Evolutionary conservation across 192 early-diverging fungal genomes (phyloP).

Genomic region (Podila verticillata): DNA sequence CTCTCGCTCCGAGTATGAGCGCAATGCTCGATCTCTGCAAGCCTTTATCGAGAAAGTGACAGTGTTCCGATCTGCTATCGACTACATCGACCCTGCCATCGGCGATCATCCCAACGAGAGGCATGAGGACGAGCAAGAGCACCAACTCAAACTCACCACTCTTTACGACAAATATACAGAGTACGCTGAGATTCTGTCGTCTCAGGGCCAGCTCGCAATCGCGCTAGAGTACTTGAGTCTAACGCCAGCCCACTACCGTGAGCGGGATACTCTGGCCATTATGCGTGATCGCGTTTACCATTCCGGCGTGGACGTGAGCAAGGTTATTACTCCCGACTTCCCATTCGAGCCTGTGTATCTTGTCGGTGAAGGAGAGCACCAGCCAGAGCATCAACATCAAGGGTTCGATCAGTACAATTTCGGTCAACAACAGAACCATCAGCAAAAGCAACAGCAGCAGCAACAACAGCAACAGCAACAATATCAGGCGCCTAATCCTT

Average conservation of each 20-base stretch:
- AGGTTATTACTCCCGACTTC: constrained; percentile 59
- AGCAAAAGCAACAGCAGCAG: constrained; percentile 50
- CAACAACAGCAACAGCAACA: constrained; percentile 42
- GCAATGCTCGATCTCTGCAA: constrained; percentile 72
- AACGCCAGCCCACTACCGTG: constrained; percentile 73
- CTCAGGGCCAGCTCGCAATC: constrained; percentile 77
- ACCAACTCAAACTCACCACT: constrained; percentile 60
- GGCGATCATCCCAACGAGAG: constrained; percentile 49
- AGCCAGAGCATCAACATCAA: constrained; percentile 38
- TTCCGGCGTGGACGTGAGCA: constrained; percentile 55
- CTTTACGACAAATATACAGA: constrained; percentile 90
- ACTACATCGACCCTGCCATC: constrained; percentile 84
- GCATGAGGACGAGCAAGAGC: constrained; percentile 39
- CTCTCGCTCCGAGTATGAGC: constrained; percentile 48
- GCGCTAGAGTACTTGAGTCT: constrained; percentile 83
- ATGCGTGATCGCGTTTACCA: constrained; percentile 80
- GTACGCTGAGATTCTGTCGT: constrained; percentile 80
- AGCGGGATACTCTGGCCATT: constrained; percentile 62
- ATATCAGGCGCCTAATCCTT: constrained; percentile 14
- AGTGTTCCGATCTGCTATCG: constrained; percentile 92
- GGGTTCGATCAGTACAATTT: constrained; percentile 26
- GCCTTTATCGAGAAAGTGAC: constrained; percentile 89
- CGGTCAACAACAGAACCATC: constrained; percentile 20
- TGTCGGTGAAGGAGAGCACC: constrained; percentile 54
- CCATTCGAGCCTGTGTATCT: constrained; percentile 74